Evolutionary conservation across 2,329 filamentous ascomycete genomes (phyloP), one percentile per base, ranked within the genome.

Genomic region (Fusarium falciforme): DNA sequence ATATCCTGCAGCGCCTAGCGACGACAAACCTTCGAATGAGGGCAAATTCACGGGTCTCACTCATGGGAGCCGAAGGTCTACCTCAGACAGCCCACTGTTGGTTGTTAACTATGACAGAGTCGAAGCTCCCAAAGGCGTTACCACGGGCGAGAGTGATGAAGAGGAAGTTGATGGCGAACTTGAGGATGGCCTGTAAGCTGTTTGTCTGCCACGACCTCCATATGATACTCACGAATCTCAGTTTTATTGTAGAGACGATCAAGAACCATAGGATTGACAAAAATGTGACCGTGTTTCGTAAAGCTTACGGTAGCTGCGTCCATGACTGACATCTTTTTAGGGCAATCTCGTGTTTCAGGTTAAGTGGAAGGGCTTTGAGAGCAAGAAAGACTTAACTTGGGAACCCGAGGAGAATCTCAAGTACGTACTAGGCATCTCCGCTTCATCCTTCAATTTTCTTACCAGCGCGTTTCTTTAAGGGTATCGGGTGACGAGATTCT

Each of bases 331-430:
- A 16, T 40, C 17, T 40, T 16, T 40, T n/a, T 16, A 40, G 36
- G 36, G 36, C 14, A 40, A 40, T 17, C 36, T 40, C 14, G 9
- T 17, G 17, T 40, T 40, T n/a, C 36, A 40, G 36, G 92, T 96
- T 36, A 94, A 95, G 77, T 96, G 93, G 93, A 89, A 93, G 71
- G 93, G 93, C 3, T 96, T 92, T 72, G 89, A 93, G 0, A 88
- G 91, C 70, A 89, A 91, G 71, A 80, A 84, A 0, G 93, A 96
- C 74, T 84, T 89, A 77, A 96, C 93, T 0, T 95, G 93, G 93
- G 93, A 96, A 79, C 91, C 92, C 0, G 91, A 93, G 75, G 89
- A 90, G 14, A 95, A 94, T 64, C 70, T 82, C 6, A 42, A 71
- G 80, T 81, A 73, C 54, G 77, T 64, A 38, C 60, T 25, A 42